Evolutionary conservation across 108 stramenopile genomes (phyloP).

Genomic region (Nitzschia sp.): DNA sequence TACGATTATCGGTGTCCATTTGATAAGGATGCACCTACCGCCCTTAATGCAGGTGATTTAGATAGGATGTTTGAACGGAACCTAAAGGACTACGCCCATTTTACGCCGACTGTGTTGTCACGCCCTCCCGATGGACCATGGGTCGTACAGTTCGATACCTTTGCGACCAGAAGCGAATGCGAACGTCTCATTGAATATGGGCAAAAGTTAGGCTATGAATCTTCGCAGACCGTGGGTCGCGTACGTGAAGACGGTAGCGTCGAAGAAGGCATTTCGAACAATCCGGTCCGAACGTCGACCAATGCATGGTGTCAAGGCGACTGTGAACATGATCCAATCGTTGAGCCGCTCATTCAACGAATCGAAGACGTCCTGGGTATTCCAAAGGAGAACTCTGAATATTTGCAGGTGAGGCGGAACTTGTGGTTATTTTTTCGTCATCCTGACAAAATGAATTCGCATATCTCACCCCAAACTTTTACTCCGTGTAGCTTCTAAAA

Average conservation of each 20-base stretch:
- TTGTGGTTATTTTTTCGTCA: too few species aligned
- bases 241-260: slow-evolving; percentile 23
- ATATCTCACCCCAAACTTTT: too few species aligned
- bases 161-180: slow-evolving; percentile 64
- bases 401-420: too few species aligned
- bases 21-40: slow-evolving; percentile 35
- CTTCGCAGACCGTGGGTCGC: slow-evolving; percentile 32
- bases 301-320: slow-evolving; percentile 75
- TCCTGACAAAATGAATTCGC: too few species aligned
- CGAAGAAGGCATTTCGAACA: slow-evolving; percentile 26
- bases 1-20: slow-evolving; percentile 54
- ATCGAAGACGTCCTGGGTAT: slow-evolving; percentile 55
- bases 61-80: slow-evolving; percentile 54
- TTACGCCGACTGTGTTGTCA: slow-evolving; percentile 30
- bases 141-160: slow-evolving; percentile 74
- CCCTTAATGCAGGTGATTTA: slow-evolving; percentile 55
- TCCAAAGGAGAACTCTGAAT: slow-evolving; percentile 49
- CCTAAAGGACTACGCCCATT: slow-evolving; percentile 53
- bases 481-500: slow-evolving; percentile 62
- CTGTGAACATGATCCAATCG: slow-evolving; percentile 48
- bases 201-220: slow-evolving; percentile 46
- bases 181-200: slow-evolving; percentile 60
- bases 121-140: slow-evolving; percentile 57
- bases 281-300: slow-evolving; percentile 32
- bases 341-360: slow-evolving; percentile 35